A percentile compares a stretch with the other conserved stretches of the same genome.
These are phyloP conservation scores for Calonectria fujianensis DNA, from an alignment of 2,329 filamentous ascomycete species.

Conservation along the genomic window DNA sequence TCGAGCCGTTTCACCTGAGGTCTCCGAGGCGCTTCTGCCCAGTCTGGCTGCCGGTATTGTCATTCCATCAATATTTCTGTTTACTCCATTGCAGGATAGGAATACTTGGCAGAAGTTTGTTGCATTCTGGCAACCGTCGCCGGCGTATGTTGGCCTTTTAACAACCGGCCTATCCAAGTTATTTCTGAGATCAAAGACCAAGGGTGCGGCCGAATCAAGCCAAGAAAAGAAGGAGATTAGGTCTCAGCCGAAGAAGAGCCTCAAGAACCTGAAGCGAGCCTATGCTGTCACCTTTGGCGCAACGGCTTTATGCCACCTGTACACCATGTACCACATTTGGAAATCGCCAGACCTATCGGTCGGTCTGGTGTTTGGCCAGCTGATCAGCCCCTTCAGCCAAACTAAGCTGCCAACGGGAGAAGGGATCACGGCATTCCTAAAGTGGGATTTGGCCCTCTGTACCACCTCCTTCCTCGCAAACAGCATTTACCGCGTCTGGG, in stretches of 20 bases:
- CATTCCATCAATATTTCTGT: not conserved
- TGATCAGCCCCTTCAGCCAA: not conserved
- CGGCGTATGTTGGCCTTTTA: not conserved
- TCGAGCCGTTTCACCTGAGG: not conserved
- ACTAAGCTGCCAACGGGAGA: not conserved
- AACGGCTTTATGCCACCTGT: not conserved
- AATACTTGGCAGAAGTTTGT: not conserved
- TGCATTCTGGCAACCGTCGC: constrained; percentile 15
- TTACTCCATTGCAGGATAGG: not conserved
- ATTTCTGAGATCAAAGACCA: not conserved
- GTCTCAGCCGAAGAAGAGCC: not conserved
- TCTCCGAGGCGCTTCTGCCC: not conserved
- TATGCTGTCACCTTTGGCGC: constrained; percentile 3
- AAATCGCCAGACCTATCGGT: not conserved
- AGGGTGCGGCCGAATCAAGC: not conserved
- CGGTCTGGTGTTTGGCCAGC: not conserved
- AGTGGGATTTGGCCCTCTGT: constrained; percentile 3
- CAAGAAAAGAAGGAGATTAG: not conserved
- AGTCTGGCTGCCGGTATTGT: not conserved
- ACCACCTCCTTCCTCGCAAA: not conserved
- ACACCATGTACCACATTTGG: constrained; percentile 20
- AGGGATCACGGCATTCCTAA: not conserved
- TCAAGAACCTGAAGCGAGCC: not conserved
- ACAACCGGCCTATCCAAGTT: not conserved
- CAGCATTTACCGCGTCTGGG: constrained; percentile 7